A percentile compares a stretch with the other conserved stretches of the same genome.
Conservation (phyloP, 1,284 basidiomycete genomes). For the Sphaerobolus stellatus region DNA sequence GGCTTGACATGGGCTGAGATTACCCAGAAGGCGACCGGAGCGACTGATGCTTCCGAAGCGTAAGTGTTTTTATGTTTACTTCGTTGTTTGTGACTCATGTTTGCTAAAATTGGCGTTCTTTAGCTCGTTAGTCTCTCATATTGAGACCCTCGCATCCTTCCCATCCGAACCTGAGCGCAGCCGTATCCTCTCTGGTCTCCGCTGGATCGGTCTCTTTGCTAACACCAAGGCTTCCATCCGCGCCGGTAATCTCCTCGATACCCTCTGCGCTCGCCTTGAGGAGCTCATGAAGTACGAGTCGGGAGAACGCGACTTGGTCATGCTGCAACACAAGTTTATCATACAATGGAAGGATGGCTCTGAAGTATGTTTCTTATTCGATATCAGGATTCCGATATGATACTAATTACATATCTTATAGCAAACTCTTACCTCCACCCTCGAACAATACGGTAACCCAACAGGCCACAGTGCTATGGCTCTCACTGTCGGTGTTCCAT, state of each 20-base stretch:
- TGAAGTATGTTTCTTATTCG: conserved; percentile 45
- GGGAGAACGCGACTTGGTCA: conserved; percentile 93
- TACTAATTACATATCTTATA: conserved; percentile 29
- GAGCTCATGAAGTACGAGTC: conserved; percentile 88
- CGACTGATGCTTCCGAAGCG: conserved; percentile 70
- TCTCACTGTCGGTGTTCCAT: conserved; percentile 86
- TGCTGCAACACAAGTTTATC: conserved; percentile 97
- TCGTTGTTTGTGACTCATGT: conserved; percentile 9
- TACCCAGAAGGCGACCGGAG: conserved; percentile 76
- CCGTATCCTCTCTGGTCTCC: conserved; percentile 84
- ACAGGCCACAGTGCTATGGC: conserved; percentile 94
- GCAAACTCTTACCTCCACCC: conserved; percentile 88
- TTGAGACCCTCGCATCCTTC: conserved; percentile 74
- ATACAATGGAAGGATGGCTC: conserved; percentile 84
- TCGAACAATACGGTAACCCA: conserved; percentile 88
- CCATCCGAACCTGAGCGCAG: conserved; percentile 64
- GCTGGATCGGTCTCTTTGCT: conserved; percentile 95
- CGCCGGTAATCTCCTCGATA: conserved; percentile 82
- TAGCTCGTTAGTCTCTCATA: conserved; percentile 63
- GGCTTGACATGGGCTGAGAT: conserved; percentile 82
- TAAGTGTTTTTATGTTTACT: conserved; percentile 33
- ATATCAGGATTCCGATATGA: conserved; percentile 9
- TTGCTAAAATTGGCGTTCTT: conserved; percentile 30
- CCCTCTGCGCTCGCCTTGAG: conserved; percentile 88
- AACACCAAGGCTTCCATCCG: conserved; percentile 63